Evolutionary conservation across 352 stramenopile genomes (phyloP).

Genomic region (Pythium phragmiticola): DNA sequence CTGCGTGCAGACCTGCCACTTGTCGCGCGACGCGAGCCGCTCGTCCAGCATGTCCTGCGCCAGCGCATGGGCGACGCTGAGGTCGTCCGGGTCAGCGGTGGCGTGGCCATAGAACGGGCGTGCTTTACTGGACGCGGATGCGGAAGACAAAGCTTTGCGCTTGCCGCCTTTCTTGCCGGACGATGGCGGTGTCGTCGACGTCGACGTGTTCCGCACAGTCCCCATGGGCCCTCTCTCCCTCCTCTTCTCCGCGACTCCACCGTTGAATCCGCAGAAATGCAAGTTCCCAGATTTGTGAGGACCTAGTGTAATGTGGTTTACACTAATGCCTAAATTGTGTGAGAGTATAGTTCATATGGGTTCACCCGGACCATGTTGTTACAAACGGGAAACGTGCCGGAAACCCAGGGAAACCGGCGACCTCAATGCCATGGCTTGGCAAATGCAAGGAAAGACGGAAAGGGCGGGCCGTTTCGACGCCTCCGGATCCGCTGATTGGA

Average conservation of each 20-base stretch:
- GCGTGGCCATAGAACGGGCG: slow-evolving; percentile 1
- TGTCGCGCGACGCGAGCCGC: slow-evolving; percentile 27
- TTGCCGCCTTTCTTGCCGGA: slow-evolving; percentile 22
- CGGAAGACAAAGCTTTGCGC: slow-evolving; percentile 11
- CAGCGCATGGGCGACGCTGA: slow-evolving; percentile 21
- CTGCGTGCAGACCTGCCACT: slow-evolving; percentile 38
- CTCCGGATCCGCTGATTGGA: not conserved
- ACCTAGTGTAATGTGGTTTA: not conserved
- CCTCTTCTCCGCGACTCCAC: not conserved
- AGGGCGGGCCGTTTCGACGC: not conserved
- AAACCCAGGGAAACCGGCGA: not conserved
- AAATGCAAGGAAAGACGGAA: not conserved
- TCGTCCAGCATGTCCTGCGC: slow-evolving; percentile 24
- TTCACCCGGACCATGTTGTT: not conserved
- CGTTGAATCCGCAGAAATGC: not conserved
- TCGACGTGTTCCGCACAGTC: slow-evolving; percentile 23
- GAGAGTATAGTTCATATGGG: not conserved
- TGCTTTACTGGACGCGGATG: not conserved
- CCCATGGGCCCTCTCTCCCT: slow-evolving; percentile 3
- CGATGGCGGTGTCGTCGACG: slow-evolving; percentile 13
- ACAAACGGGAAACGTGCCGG: not conserved
- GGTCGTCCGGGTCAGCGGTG: slow-evolving; percentile 16
- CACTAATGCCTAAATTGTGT: not conserved
- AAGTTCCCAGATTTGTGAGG: not conserved
- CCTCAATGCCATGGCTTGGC: not conserved